phyloP scores from a whole-genome alignment of 2,329 filamentous ascomycete genomes.

The Neonectria neomacrospora region DNA sequence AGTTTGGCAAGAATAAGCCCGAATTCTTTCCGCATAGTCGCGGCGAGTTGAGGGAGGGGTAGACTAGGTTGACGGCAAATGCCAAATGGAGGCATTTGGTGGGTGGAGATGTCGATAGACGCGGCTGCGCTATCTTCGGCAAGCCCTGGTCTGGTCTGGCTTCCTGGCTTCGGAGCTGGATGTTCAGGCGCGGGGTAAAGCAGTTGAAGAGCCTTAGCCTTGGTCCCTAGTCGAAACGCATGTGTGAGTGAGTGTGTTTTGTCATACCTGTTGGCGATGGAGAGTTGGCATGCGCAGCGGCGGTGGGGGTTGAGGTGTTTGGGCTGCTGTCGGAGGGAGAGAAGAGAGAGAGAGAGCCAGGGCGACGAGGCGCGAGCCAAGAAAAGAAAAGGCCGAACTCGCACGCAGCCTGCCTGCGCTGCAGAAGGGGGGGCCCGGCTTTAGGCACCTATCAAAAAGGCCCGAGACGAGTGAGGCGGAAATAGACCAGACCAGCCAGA shows the following conservation, averaged over 20 bases:
- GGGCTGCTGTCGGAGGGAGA: constrained; percentile 12
- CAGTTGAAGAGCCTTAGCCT: background rate
- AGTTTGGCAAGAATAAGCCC: background rate
- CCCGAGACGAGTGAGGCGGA: background rate
- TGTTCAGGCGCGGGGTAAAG: constrained; percentile 22
- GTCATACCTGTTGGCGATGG: constrained; percentile 18
- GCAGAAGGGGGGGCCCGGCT: background rate
- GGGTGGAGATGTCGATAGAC: constrained; percentile 11
- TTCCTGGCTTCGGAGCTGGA: background rate
- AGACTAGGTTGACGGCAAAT: background rate
- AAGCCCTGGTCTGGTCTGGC: constrained; percentile 15
- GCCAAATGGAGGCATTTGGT: background rate
- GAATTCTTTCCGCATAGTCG: background rate
- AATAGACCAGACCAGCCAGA: too few species aligned
- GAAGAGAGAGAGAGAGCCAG: constrained; percentile 8
- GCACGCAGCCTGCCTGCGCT: background rate
- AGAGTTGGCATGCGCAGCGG: constrained; percentile 23
- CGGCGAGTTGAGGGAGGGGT: background rate
- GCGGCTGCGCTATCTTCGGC: constrained; percentile 25
- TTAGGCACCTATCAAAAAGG: constrained; percentile 4
- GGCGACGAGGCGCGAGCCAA: constrained; percentile 8
- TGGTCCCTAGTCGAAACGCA: background rate
- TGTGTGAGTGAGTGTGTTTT: background rate
- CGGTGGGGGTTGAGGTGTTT: constrained; percentile 22
- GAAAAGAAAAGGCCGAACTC: constrained; percentile 12